Evolutionary conservation across 352 stramenopile species (phyloP).

Genomic region (Globisporangium paddicum): DNA sequence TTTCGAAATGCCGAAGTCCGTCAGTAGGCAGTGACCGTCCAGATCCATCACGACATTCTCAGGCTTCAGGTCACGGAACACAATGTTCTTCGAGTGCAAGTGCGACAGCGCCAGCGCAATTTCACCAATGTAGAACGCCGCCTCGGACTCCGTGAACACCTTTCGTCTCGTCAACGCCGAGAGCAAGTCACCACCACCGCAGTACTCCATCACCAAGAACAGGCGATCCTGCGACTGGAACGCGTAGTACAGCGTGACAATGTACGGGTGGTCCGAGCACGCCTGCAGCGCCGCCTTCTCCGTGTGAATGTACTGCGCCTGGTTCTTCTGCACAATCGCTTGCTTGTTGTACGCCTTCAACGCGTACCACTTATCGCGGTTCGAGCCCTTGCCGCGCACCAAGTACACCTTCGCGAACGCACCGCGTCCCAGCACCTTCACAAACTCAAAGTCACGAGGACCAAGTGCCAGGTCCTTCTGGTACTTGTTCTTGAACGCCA

Average conservation of each 20-base stretch:
- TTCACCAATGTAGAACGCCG: conserved; percentile 83
- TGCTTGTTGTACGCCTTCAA: conserved; percentile 89
- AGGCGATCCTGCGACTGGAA: conserved; percentile 83
- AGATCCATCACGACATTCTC: conserved; percentile 87
- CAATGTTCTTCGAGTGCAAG: conserved; percentile 85
- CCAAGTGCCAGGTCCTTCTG: conserved; percentile 78
- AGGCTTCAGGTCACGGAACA: conserved; percentile 84
- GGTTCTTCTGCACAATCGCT: conserved; percentile 86
- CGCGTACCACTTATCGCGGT: conserved; percentile 84
- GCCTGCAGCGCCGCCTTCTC: conserved; percentile 79
- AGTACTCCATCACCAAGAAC: conserved; percentile 88
- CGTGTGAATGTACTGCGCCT: conserved; percentile 85
- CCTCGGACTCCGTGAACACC: conserved; percentile 72
- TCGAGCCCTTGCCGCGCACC: conserved; percentile 77
- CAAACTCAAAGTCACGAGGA: conserved; percentile 83
- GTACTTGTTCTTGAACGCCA: conserved; percentile 90
- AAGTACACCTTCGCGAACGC: conserved; percentile 86
- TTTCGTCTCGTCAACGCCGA: conserved; percentile 74
- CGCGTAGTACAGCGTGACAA: conserved; percentile 80
- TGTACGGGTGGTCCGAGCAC: conserved; percentile 84
- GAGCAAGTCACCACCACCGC: conserved; percentile 70
- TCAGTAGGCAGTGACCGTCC: conserved; percentile 77
- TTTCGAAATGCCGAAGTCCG: conserved; percentile 86
- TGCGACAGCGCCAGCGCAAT: conserved; percentile 78
- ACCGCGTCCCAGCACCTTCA: conserved; percentile 79